These are phyloP conservation scores for Diplodia scrobiculata DNA, from an alignment of 2,329 filamentous ascomycete species.

Conservation along the genomic window DNA sequence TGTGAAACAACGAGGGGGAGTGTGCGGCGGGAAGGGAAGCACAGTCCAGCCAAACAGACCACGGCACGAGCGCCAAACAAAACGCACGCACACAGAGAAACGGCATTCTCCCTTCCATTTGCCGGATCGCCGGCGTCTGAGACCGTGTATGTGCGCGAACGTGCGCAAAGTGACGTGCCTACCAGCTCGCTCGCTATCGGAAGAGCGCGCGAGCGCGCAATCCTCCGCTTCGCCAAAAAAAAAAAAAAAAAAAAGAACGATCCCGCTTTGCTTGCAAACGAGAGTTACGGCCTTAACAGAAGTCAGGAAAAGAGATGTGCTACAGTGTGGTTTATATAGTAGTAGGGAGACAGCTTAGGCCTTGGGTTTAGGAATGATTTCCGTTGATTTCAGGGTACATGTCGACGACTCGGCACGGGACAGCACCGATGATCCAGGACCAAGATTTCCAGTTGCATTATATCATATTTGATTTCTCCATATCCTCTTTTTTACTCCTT, in stretches of 20 bases:
- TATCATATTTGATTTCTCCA: not conserved
- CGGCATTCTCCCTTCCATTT: not conserved
- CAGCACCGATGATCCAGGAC: not conserved
- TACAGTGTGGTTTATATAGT: not conserved
- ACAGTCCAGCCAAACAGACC: not conserved
- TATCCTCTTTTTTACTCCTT: slow-evolving; percentile 5
- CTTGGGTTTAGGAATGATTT: too few relatives aligned
- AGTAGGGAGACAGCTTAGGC: not conserved
- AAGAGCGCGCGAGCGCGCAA: not conserved
- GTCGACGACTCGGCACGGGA: too few relatives aligned
- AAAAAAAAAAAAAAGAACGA: not conserved
- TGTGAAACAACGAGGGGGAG: not conserved
- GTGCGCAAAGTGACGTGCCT: not conserved
- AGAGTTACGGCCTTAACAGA: not conserved
- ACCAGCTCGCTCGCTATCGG: not conserved
- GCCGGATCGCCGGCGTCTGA: not conserved
- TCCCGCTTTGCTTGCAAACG: not conserved
- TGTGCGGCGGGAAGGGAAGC: not conserved
- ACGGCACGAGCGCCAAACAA: not conserved
- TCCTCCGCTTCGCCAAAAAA: not conserved
- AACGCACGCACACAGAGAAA: not conserved
- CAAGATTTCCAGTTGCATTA: not conserved
- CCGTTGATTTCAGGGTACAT: too few relatives aligned
- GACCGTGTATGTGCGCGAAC: not conserved
- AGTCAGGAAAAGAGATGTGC: not conserved